Conservation (phyloP, 1,284 basidiomycete genomes). For the Ganoderma boninense region DNA sequence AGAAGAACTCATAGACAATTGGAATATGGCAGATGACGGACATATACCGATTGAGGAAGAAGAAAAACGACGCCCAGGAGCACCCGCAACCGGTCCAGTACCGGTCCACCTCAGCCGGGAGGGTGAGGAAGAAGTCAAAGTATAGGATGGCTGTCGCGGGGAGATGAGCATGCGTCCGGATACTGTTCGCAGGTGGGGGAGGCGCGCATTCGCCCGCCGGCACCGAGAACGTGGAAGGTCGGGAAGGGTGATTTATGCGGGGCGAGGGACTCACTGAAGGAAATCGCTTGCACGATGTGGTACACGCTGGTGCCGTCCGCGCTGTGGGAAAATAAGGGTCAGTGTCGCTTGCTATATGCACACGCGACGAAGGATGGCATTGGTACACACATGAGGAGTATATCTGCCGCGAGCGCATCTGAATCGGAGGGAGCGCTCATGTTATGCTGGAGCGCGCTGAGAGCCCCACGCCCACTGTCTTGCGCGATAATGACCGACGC, state of each 20-base stretch:
- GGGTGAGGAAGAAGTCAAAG: conserved; percentile 36
- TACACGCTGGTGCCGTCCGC: conserved; percentile 23
- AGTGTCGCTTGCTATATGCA: neutral
- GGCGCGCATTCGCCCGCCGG: neutral
- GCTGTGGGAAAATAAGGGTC: neutral
- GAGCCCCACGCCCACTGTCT: neutral
- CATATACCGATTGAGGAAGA: conserved; percentile 21
- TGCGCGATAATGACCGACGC: neutral
- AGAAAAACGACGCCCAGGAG: conserved; percentile 19
- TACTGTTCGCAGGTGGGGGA: neutral
- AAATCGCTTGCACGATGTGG: conserved; percentile 9
- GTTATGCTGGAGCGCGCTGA: conserved; percentile 9
- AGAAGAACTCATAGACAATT: conserved; percentile 18
- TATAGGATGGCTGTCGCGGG: conserved; percentile 12
- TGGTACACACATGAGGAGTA: conserved; percentile 5
- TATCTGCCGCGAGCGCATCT: conserved; percentile 6
- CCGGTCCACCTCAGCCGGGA: conserved; percentile 37
- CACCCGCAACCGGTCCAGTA: conserved; percentile 14
- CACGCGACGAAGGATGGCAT: neutral
- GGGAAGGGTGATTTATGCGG: neutral
- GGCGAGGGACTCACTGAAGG: conserved; percentile 13
- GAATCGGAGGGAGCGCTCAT: conserved; percentile 12
- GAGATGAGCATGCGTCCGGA: neutral
- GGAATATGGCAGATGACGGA: conserved; percentile 14
- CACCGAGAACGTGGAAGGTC: neutral